phyloP scores from a whole-genome alignment of 176 grass and related monocot genomes.

The Phyllostachys edulis region DNA sequence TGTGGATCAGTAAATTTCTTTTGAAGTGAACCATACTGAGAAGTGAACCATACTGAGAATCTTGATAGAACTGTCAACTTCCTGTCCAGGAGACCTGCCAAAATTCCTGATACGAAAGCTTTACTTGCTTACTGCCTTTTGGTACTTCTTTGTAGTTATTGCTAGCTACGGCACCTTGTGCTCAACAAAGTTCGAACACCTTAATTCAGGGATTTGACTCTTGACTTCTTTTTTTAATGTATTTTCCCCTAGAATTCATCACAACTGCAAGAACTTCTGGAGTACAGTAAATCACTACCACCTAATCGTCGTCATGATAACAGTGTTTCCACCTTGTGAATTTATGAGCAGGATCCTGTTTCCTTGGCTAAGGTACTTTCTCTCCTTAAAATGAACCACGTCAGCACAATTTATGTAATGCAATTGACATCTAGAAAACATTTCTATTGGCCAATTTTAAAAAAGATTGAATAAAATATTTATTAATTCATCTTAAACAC shows the following conservation, averaged over 20 bases:
- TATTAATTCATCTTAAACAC: neutral
- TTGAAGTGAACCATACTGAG: neutral
- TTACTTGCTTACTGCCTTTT: neutral
- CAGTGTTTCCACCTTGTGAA: slow-evolving; percentile 68
- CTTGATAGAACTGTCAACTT: neutral
- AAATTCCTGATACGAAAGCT: neutral
- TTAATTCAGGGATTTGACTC: slow-evolving; percentile 10
- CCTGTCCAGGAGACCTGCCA: neutral
- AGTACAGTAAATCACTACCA: slow-evolving; percentile 67
- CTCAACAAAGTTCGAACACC: neutral
- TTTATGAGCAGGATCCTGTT: slow-evolving; percentile 63
- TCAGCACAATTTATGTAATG: neutral
- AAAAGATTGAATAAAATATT: neutral
- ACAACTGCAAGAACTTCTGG: slow-evolving; percentile 78
- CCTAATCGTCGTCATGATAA: slow-evolving; percentile 60
- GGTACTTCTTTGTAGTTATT: slow-evolving; percentile 9
- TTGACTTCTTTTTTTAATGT: slow-evolving; percentile 1
- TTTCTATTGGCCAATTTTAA: neutral
- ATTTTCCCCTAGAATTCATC: slow-evolving; percentile 50
- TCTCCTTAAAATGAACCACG: slow-evolving; percentile 28
- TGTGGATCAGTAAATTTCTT: neutral
- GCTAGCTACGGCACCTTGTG: neutral
- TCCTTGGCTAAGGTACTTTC: slow-evolving; percentile 70
- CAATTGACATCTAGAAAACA: slow-evolving; percentile 1
- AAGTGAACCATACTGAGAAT: too few species aligned